Percentiles rank a stretch among this genome's conserved stretches.
Conservation (phyloP, 1,284 basidiomycete genomes). For the Fomitiporia mediterranea region DNA sequence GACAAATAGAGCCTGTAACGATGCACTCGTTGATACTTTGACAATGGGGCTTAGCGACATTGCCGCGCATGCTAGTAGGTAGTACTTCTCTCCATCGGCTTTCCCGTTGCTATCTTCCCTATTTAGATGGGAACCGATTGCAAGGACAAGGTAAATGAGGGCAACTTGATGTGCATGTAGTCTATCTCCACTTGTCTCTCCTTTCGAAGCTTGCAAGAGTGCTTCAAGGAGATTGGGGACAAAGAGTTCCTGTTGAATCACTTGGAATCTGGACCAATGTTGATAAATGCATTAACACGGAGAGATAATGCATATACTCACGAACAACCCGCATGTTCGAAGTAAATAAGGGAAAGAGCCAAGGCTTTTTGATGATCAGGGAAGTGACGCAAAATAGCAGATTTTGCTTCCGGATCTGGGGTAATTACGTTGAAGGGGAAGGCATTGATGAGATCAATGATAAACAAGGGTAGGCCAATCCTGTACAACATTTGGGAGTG, state of each 20-base stretch:
- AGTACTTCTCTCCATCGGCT: slow-evolving; percentile 36
- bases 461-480: slow-evolving; percentile 38
- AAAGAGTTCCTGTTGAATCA: slow-evolving; percentile 8
- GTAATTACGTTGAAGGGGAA: slow-evolving; percentile 44
- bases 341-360: slow-evolving; percentile 39
- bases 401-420: slow-evolving; percentile 35
- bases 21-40: slow-evolving; percentile 40
- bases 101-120: slow-evolving; percentile 29
- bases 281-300: neutral
- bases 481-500: slow-evolving; percentile 10
- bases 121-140: slow-evolving; percentile 40
- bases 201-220: slow-evolving; percentile 5
- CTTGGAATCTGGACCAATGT: slow-evolving; percentile 5
- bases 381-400: slow-evolving; percentile 36
- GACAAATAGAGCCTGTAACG: slow-evolving; percentile 46
- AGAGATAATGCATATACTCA: slow-evolving; percentile 28
- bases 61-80: slow-evolving; percentile 42
- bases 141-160: slow-evolving; percentile 46
- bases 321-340: slow-evolving; percentile 44
- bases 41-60: slow-evolving; percentile 41
- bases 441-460: slow-evolving; percentile 41
- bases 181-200: slow-evolving; percentile 27
- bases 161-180: slow-evolving; percentile 45
- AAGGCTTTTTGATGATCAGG: slow-evolving; percentile 38
- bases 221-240: slow-evolving; percentile 4